Evolutionary conservation across 768 basidiomycete species (phyloP).

Genomic region (Termitomyces bulborhizus): DNA sequence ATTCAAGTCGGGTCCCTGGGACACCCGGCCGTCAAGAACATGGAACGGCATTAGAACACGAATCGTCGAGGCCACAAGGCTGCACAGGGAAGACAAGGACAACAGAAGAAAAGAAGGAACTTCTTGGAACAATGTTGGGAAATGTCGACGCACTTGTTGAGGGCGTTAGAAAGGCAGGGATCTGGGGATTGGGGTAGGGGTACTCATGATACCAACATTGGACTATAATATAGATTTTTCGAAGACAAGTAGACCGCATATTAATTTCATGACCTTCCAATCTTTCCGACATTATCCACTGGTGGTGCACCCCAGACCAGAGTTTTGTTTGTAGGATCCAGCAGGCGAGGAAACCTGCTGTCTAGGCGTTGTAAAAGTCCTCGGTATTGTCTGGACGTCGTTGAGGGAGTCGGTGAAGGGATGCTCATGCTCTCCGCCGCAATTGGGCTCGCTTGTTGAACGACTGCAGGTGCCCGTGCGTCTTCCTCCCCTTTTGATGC

Average conservation of each 20-base stretch:
- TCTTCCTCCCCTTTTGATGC: slow-evolving; percentile 21
- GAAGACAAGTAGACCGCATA: neutral
- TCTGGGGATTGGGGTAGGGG: slow-evolving; percentile 65
- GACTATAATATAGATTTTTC: neutral
- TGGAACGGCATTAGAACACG: slow-evolving; percentile 7
- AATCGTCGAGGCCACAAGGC: slow-evolving; percentile 6
- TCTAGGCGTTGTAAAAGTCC: slow-evolving; percentile 45
- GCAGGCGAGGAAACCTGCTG: slow-evolving; percentile 37
- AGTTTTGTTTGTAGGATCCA: slow-evolving; percentile 59
- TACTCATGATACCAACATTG: neutral
- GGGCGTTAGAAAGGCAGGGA: slow-evolving; percentile 78
- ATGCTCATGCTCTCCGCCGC: neutral
- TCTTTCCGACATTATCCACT: slow-evolving; percentile 53
- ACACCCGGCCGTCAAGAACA: slow-evolving; percentile 4
- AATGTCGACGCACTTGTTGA: slow-evolving; percentile 91
- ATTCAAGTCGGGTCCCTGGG: slow-evolving; percentile 4
- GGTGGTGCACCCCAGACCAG: slow-evolving; percentile 71
- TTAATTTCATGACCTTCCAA: slow-evolving; percentile 16
- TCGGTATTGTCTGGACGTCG: slow-evolving; percentile 17
- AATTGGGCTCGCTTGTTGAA: slow-evolving; percentile 1
- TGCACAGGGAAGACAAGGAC: slow-evolving; percentile 33
- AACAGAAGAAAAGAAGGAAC: slow-evolving; percentile 78
- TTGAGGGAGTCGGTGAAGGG: neutral
- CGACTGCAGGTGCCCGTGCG: slow-evolving; percentile 8
- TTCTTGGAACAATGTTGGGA: slow-evolving; percentile 76